phyloP scores from a whole-genome alignment of 129 eudicot species.

The carrot (Daucus carota) region DH1_v3.0 NC_030389.2:1745501-1746000 shows the following conservation, averaged over 20 bases:
- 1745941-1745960: no score
- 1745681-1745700: background rate
- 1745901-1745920: no score
- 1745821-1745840: background rate
- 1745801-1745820: background rate
- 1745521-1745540: background rate
- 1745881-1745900: no score
- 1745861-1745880: no score
- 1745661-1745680: background rate
- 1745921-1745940: no score
- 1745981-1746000: no score
- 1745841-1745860: background rate
- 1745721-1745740: background rate
- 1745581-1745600: background rate
- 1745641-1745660: background rate
- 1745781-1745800: background rate
- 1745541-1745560: background rate
- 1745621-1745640: background rate
- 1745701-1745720: background rate
- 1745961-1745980: no score
- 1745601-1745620: background rate
- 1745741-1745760: background rate
- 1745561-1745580: background rate
- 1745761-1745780: background rate
- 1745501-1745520: no score